Evolutionary conservation across 116 monocot genomes (phyloP).

Genomic region (Papilionanthe hybrid): DNA sequence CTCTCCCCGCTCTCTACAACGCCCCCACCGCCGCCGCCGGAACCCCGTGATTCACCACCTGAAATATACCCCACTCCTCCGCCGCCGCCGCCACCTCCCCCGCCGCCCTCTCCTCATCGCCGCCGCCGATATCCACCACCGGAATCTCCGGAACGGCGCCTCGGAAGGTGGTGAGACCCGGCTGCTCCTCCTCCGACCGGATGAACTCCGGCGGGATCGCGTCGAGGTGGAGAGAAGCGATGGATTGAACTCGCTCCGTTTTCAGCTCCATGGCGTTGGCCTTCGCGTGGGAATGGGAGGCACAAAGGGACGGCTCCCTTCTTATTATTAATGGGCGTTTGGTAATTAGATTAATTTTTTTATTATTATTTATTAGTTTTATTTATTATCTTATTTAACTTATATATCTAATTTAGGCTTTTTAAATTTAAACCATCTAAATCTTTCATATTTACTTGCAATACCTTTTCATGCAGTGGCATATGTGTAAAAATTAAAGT

Average conservation of each 20-base stretch:
- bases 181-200: constrained; percentile 44
- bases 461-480: too few relatives aligned
- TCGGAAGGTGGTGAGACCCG: constrained; percentile 37
- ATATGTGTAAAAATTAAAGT: too few relatives aligned
- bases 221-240: constrained; percentile 24
- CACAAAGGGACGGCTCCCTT: too few relatives aligned
- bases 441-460: too few relatives aligned
- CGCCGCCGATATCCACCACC: constrained; percentile 35
- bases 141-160: constrained; percentile 44
- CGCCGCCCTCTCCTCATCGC: neutral
- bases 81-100: constrained; percentile 21
- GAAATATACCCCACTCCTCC: constrained; percentile 43
- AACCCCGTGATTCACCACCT: constrained; percentile 48
- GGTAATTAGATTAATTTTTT: too few relatives aligned
- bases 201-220: constrained; percentile 48
- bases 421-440: too few relatives aligned
- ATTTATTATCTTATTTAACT: too few relatives aligned
- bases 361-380: too few relatives aligned
- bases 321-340: too few relatives aligned
- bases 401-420: too few relatives aligned
- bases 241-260: constrained; percentile 42
- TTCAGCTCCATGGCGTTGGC: constrained; percentile 18
- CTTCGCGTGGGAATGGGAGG: neutral
- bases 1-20: constrained; percentile 51
- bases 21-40: constrained; percentile 37